phyloP scores from a whole-genome alignment of 2,329 filamentous ascomycete species.

The Neodidymelliopsis sp. region DNA sequence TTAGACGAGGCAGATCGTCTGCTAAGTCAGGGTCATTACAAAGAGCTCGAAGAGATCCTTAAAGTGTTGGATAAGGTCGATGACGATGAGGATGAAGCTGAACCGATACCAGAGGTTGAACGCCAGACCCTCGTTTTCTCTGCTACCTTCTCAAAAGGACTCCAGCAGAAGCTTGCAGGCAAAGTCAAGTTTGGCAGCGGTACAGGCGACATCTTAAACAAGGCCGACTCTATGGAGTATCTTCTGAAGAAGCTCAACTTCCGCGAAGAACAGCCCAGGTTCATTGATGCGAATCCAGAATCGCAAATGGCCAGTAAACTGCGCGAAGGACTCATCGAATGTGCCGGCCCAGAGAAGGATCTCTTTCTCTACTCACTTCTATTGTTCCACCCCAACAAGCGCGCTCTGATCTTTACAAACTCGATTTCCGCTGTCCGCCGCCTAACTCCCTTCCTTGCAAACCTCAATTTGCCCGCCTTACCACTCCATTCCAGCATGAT shows the following conservation, averaged over 20 bases:
- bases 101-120: constrained; percentile 43
- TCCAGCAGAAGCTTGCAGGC: constrained; percentile 89
- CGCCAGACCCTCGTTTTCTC: constrained; percentile 96
- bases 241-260: constrained; percentile 91
- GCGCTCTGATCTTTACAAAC: constrained; percentile 92
- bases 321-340: constrained; percentile 91
- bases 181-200: constrained; percentile 66
- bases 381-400: constrained; percentile 79
- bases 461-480: constrained; percentile 77
- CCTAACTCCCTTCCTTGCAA: constrained; percentile 82
- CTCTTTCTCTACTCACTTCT: constrained; percentile 91
- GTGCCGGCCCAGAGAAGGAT: constrained; percentile 93
- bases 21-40: constrained; percentile 91
- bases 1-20: constrained; percentile 94
- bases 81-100: constrained; percentile 34
- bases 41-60: constrained; percentile 90
- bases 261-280: constrained; percentile 81
- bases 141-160: constrained; percentile 88
- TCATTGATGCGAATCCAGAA: constrained; percentile 88
- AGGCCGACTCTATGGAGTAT: constrained; percentile 89
- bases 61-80: constrained; percentile 75
- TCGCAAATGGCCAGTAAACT: constrained; percentile 87
- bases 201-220: constrained; percentile 66
- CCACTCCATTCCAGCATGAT: constrained; percentile 93
- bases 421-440: constrained; percentile 92